phyloP scores from a whole-genome alignment of 1,284 basidiomycete species.

The Boletellus deceptivus region DNA sequence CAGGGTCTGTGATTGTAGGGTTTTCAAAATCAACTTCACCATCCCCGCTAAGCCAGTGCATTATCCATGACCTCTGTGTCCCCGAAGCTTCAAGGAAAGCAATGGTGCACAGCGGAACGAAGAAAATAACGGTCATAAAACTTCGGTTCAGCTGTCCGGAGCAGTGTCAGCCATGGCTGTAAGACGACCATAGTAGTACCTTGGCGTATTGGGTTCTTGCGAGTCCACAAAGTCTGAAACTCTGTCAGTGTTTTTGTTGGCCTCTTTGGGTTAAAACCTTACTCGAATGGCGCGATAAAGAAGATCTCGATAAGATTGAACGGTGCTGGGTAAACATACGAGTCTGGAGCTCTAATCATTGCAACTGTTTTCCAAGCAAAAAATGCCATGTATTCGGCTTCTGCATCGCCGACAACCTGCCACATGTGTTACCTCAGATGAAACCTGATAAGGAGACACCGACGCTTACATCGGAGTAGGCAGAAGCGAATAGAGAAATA shows the following conservation, averaged over 20 bases:
- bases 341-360: conserved; percentile 84
- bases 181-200: conserved; percentile 35
- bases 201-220: conserved; percentile 52
- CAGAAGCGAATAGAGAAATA: conserved; percentile 91
- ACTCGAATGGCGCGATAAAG: conserved; percentile 86
- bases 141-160: conserved; percentile 63
- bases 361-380: conserved; percentile 83
- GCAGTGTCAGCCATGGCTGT: background rate
- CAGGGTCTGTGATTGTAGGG: conserved; percentile 55
- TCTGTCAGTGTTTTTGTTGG: conserved; percentile 10
- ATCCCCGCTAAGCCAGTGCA: conserved; percentile 60
- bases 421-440: background rate
- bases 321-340: conserved; percentile 68
- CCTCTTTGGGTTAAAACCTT: conserved; percentile 28
- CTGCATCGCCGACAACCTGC: conserved; percentile 60
- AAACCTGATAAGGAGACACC: background rate
- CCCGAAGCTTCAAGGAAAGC: conserved; percentile 74
- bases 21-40: conserved; percentile 69
- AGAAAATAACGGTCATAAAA: conserved; percentile 79
- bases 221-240: conserved; percentile 47
- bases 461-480: conserved; percentile 78
- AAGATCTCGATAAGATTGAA: conserved; percentile 87
- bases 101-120: conserved; percentile 72
- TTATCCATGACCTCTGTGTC: conserved; percentile 60
- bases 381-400: conserved; percentile 84